Conservation (phyloP, 2,329 filamentous ascomycete species). For the Simplicillium aogashimaense region DNA sequence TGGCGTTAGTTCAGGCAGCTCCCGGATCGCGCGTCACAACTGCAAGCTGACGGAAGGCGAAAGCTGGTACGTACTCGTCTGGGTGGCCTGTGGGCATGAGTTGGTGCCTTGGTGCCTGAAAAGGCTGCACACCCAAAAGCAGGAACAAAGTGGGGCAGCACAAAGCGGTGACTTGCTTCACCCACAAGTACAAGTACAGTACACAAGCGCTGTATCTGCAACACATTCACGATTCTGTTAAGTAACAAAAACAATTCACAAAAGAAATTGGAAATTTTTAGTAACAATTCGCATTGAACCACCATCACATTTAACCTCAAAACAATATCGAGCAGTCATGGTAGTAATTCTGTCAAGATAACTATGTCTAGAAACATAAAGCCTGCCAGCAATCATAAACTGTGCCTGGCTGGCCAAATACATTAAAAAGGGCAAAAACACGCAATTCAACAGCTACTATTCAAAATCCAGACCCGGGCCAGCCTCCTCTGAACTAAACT, state of each 20-base stretch:
- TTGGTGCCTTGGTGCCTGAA: conserved; percentile 14
- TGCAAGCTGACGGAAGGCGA: conserved; percentile 5
- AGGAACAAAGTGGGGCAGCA: neutral
- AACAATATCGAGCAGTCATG: too few species aligned
- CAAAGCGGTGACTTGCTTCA: too few species aligned
- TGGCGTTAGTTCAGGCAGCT: conserved; percentile 26
- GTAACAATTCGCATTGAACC: too few species aligned
- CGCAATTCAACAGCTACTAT: neutral
- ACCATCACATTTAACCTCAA: too few species aligned
- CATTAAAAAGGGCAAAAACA: conserved; percentile 1
- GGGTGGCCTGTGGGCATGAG: conserved; percentile 1
- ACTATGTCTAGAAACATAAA: too few species aligned
- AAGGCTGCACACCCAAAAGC: neutral
- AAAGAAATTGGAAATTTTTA: too few species aligned
- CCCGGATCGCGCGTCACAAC: conserved; percentile 30
- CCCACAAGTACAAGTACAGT: too few species aligned
- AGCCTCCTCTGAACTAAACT: neutral
- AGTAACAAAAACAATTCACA: neutral
- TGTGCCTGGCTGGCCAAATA: too few species aligned
- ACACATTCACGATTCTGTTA: neutral
- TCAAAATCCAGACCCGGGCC: neutral
- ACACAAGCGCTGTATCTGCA: too few species aligned
- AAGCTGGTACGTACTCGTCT: conserved; percentile 6
- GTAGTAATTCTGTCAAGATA: too few species aligned
- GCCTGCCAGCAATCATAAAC: too few species aligned